Evolutionary conservation across 331 rosid genomes (phyloP).

Genomic region (Pyracantha coccinea): DNA sequence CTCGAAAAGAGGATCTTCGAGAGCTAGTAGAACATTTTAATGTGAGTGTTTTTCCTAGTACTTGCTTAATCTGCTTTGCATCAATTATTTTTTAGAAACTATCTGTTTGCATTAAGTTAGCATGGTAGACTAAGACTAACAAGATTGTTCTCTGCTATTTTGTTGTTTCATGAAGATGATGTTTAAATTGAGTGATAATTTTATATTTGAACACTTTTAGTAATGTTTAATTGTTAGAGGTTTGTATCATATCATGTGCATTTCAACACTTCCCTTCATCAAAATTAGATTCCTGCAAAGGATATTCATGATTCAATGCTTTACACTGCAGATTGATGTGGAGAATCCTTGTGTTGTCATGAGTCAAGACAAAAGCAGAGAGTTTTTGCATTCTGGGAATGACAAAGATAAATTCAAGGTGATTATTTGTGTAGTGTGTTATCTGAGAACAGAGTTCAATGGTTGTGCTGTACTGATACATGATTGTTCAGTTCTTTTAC

Average conservation of each 20-base stretch:
- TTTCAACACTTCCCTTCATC: neutral
- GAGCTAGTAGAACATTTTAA: slow-evolving; percentile 89
- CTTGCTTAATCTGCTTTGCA: neutral
- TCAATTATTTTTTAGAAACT: neutral
- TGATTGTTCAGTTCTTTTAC: slow-evolving; percentile 67
- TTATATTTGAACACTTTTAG: neutral
- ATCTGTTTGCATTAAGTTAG: neutral
- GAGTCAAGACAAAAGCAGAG: slow-evolving; percentile 98
- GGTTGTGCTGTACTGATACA: slow-evolving; percentile 32
- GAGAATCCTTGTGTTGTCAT: slow-evolving; percentile 95
- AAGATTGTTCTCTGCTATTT: neutral
- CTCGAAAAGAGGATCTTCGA: slow-evolving; percentile 62
- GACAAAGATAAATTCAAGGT: slow-evolving; percentile 95
- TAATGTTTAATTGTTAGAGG: neutral
- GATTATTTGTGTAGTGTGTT: slow-evolving; percentile 17
- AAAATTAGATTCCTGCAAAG: neutral
- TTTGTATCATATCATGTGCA: neutral
- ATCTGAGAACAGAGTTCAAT: slow-evolving; percentile 1
- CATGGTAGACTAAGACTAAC: neutral
- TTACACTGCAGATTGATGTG: slow-evolving; percentile 72
- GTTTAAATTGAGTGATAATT: neutral
- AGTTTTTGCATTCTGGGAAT: slow-evolving; percentile 92
- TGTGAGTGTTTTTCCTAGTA: slow-evolving; percentile 41
- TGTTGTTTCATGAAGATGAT: neutral
- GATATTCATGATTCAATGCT: neutral